These are phyloP conservation scores for Aspergillus arachidicola DNA, from an alignment of 2,329 filamentous ascomycete species.

Conservation along the genomic window DNA sequence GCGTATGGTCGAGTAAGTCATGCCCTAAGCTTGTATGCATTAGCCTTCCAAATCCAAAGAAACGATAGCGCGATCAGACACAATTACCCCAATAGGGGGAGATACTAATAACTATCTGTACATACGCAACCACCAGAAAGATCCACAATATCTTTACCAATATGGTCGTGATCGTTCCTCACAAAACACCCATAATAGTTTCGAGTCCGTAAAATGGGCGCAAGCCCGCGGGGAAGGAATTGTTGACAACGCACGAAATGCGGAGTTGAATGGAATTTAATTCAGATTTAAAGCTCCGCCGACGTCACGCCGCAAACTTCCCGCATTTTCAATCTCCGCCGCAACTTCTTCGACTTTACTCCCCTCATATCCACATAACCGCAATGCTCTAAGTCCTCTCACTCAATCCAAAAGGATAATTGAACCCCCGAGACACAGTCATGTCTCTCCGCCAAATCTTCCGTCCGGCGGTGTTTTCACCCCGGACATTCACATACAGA, in stretches of 20 bases:
- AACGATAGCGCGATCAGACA: not conserved
- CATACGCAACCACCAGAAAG: not conserved
- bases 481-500: constrained; percentile 17
- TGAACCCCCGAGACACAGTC: not conserved
- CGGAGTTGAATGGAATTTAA: not conserved
- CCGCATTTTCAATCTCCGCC: constrained; percentile 1
- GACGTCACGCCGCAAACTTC: constrained; percentile 12
- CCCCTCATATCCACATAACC: not conserved
- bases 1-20: not conserved
- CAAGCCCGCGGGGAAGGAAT: not conserved
- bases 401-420: not conserved
- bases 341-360: not conserved
- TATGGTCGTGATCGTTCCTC: not conserved
- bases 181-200: not conserved
- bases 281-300: not conserved
- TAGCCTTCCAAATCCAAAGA: not conserved
- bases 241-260: constrained; percentile 1
- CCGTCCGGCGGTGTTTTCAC: constrained; percentile 18
- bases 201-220: not conserved
- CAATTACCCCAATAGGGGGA: not conserved
- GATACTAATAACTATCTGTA: not conserved
- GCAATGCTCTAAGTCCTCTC: not conserved
- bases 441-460: constrained; percentile 31
- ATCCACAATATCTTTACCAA: not conserved
- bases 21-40: not conserved